phyloP scores from a whole-genome alignment of 2,329 filamentous ascomycete species.

The Trichoderma semiorbis region DNA sequence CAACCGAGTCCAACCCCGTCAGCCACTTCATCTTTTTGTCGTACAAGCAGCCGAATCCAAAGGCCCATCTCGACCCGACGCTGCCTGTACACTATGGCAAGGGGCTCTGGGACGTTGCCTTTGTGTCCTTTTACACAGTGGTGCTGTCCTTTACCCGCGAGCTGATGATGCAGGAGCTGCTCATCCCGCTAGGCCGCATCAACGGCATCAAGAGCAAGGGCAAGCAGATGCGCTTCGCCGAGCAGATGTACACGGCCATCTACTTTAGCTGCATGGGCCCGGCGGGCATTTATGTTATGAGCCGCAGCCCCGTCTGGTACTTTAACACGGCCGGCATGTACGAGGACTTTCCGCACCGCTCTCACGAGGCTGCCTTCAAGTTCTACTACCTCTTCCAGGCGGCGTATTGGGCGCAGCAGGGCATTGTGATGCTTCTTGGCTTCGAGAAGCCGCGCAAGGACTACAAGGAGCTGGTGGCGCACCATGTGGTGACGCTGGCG shows the following conservation, averaged over 20 bases:
- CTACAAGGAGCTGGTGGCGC: slow-evolving; percentile 84
- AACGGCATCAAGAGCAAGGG: slow-evolving; percentile 63
- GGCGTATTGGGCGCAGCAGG: slow-evolving; percentile 91
- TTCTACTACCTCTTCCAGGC: slow-evolving; percentile 92
- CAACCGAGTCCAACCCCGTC: slow-evolving; percentile 71
- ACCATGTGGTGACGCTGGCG: slow-evolving; percentile 81
- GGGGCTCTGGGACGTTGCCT: slow-evolving; percentile 75
- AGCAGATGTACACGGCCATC: slow-evolving; percentile 87
- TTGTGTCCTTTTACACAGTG: slow-evolving; percentile 82
- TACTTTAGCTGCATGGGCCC: slow-evolving; percentile 83
- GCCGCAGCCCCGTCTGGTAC: slow-evolving; percentile 81
- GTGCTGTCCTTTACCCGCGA: slow-evolving; percentile 89
- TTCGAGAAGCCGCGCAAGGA: slow-evolving; percentile 92
- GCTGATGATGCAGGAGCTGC: slow-evolving; percentile 86
- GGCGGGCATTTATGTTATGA: slow-evolving; percentile 85
- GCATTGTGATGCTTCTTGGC: slow-evolving; percentile 76
- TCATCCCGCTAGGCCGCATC: slow-evolving; percentile 69
- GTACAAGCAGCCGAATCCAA: slow-evolving; percentile 50
- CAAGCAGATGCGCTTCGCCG: slow-evolving; percentile 89
- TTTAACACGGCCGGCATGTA: slow-evolving; percentile 90
- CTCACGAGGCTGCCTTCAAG: slow-evolving; percentile 78
- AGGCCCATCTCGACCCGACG: slow-evolving; percentile 28
- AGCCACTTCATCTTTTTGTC: slow-evolving; percentile 82
- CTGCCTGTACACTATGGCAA: slow-evolving; percentile 72
- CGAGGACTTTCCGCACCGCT: slow-evolving; percentile 76